Evolutionary conservation across 1,284 basidiomycete genomes (phyloP).

Genomic region (Ganoderma sinense): DNA sequence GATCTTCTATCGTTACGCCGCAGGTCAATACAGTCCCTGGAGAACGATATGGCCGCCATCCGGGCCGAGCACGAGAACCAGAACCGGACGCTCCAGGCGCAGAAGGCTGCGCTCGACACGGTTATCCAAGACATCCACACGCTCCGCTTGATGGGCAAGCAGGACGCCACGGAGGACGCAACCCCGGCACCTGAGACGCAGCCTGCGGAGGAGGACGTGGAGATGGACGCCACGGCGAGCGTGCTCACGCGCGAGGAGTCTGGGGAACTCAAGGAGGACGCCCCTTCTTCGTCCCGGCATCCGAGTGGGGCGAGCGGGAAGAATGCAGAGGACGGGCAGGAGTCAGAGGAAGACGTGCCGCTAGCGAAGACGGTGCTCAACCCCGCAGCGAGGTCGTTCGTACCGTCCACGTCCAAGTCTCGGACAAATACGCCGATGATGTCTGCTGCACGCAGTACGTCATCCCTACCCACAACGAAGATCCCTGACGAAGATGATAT

Average conservation of each 20-base stretch:
- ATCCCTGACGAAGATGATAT: conserved; percentile 67
- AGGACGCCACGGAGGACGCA: conserved; percentile 51
- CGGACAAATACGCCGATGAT: conserved; percentile 36
- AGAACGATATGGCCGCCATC: conserved; percentile 81
- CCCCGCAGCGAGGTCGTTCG: conserved; percentile 44
- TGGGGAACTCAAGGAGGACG: conserved; percentile 47
- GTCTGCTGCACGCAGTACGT: conserved; percentile 35
- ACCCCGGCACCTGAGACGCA: conserved; percentile 55
- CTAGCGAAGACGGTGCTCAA: conserved; percentile 43
- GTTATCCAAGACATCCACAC: conserved; percentile 69
- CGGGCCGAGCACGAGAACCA: conserved; percentile 77
- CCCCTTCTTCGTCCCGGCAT: conserved; percentile 16
- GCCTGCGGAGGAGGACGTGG: conserved; percentile 44
- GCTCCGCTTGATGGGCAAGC: conserved; percentile 70
- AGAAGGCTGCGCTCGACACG: conserved; percentile 69
- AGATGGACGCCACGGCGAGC: conserved; percentile 43
- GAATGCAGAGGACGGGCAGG: conserved; percentile 44
- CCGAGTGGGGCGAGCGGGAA: conserved; percentile 31
- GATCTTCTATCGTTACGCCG: background rate
- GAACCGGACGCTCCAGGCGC: conserved; percentile 66
- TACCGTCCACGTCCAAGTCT: conserved; percentile 35
- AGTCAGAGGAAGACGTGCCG: conserved; percentile 44
- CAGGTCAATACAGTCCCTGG: conserved; percentile 73
- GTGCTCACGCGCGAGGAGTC: conserved; percentile 40
- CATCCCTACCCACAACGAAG: conserved; percentile 27